A percentile compares a stretch with the other conserved stretches of the same genome.
phyloP scores from a whole-genome alignment of 2,329 filamentous ascomycete genomes.

The Lasiodiplodia citricola region DNA sequence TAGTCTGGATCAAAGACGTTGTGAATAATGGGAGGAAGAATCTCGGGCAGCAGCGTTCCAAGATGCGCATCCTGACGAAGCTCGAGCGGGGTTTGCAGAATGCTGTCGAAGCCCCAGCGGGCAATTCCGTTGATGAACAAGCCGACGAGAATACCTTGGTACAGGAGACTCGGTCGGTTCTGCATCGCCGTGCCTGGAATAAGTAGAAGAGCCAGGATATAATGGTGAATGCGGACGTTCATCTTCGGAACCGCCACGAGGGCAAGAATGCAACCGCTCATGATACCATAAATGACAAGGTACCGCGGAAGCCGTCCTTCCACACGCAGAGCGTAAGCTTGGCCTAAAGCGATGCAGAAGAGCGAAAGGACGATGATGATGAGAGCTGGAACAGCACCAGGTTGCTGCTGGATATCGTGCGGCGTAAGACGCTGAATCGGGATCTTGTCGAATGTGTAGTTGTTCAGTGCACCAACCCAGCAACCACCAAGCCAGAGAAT shows the following conservation, averaged over 20 bases:
- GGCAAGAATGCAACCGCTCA: constrained; percentile 70
- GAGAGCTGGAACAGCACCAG: constrained; percentile 83
- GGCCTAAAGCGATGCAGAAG: constrained; percentile 69
- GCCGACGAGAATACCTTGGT: constrained; percentile 87
- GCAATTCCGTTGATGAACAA: constrained; percentile 94
- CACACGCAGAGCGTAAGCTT: constrained; percentile 84
- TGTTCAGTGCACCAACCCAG: constrained; percentile 90
- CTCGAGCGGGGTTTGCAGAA: constrained; percentile 80
- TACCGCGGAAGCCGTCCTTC: constrained; percentile 82
- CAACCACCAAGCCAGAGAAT: constrained; percentile 87
- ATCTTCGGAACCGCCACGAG: constrained; percentile 76
- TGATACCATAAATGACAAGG: constrained; percentile 75
- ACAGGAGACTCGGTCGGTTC: constrained; percentile 81
- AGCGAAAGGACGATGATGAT: constrained; percentile 77
- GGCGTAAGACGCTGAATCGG: constrained; percentile 90
- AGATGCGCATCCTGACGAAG: constrained; percentile 63
- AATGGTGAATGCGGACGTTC: constrained; percentile 90
- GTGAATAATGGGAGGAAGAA: constrained; percentile 51
- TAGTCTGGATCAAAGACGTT: constrained; percentile 54
- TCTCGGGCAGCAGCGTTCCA: constrained; percentile 64
- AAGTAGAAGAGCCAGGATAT: constrained; percentile 84
- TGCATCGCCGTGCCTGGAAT: constrained; percentile 89
- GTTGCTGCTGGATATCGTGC: constrained; percentile 86
- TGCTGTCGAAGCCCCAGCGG: constrained; percentile 88
- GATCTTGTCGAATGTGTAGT: constrained; percentile 94